Percentiles rank a stretch among this genome's conserved stretches.
These are phyloP conservation scores for Pisolithus tinctorius DNA, from an alignment of 768 basidiomycete genomes.

Conservation along the genomic window DNA sequence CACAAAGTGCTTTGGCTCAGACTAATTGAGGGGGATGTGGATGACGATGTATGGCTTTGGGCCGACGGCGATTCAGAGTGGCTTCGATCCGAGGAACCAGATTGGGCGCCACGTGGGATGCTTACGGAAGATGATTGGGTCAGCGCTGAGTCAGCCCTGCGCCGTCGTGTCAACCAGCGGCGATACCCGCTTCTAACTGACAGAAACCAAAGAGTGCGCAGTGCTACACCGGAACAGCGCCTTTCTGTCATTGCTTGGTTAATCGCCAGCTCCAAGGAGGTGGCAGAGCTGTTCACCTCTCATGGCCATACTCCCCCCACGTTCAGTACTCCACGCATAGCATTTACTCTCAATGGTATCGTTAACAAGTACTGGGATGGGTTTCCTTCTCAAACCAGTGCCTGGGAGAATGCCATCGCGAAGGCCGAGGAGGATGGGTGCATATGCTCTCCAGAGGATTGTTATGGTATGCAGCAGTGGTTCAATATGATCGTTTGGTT, in stretches of 20 bases:
- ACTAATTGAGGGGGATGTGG: not conserved
- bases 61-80: not conserved
- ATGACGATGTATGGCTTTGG: not conserved
- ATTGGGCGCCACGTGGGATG: conserved; percentile 4
- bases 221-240: not conserved
- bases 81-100: not conserved
- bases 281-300: not conserved
- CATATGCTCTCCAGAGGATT: not conserved
- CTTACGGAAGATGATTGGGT: not conserved
- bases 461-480: not conserved
- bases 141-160: not conserved
- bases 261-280: not conserved
- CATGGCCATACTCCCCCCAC: not conserved
- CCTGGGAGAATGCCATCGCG: not conserved
- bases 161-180: not conserved
- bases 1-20: not conserved
- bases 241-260: not conserved
- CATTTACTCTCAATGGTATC: not conserved
- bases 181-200: not conserved
- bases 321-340: not conserved
- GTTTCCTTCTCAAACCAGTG: not conserved
- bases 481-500: not conserved
- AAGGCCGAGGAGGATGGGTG: not conserved
- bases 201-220: not conserved
- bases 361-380: not conserved